Evolutionary conservation across 305 asterid species (phyloP).

Genomic region (Fraxinus paxiana): DNA sequence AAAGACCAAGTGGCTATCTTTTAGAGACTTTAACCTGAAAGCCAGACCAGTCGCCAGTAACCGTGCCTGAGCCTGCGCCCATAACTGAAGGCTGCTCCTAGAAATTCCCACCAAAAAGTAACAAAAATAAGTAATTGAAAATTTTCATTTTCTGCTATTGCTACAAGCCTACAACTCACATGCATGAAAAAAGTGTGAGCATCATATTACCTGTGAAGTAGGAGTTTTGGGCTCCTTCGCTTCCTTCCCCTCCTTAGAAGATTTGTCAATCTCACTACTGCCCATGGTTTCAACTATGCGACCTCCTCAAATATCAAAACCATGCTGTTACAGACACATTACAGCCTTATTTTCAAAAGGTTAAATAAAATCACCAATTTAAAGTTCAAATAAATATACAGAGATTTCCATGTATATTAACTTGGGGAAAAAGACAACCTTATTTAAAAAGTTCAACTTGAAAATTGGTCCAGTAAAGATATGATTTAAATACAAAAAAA

Average conservation of each 20-base stretch:
- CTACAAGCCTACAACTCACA: neutral
- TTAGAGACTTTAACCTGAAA: slow-evolving; percentile 61
- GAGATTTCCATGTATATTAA: neutral
- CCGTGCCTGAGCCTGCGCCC: slow-evolving; percentile 39
- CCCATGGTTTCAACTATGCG: slow-evolving; percentile 39
- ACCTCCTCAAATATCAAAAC: slow-evolving; percentile 22
- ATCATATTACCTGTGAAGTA: slow-evolving; percentile 55
- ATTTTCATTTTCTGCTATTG: neutral
- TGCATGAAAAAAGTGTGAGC: slow-evolving; percentile 8
- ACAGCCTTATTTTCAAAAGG: neutral
- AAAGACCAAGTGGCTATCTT: slow-evolving; percentile 15
- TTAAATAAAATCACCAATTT: neutral
- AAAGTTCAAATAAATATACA: neutral
- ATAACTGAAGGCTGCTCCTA: slow-evolving; percentile 74
- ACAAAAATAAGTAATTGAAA: neutral
- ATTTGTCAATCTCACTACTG: slow-evolving; percentile 45
- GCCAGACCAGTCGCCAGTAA: slow-evolving; percentile 83
- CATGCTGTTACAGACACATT: slow-evolving; percentile 28
- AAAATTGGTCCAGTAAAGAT: neutral
- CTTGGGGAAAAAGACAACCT: neutral
- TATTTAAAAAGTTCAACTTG: neutral
- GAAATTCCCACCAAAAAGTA: slow-evolving; percentile 21
- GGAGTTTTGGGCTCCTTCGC: slow-evolving; percentile 70
- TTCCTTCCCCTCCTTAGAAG: slow-evolving; percentile 62
- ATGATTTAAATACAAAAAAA: neutral